Base-by-base conservation (phyloP, 2,329 filamentous ascomycete genomes). In the Eutypella sp. region DNA sequence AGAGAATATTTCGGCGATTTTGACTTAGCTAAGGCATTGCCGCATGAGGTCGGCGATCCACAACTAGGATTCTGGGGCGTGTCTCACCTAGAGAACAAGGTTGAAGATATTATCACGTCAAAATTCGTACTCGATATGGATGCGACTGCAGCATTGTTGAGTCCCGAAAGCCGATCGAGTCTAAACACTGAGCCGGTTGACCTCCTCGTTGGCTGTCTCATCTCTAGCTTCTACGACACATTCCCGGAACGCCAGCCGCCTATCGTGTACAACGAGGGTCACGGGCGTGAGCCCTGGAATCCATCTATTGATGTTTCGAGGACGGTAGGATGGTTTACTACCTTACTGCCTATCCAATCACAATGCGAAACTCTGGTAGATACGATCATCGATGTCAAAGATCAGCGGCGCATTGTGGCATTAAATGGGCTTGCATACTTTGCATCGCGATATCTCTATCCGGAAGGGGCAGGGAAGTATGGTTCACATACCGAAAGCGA, bases 311-410 rank as follows among this genome's bases (percentile, higher is more conserved):
- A 73, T 41, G 50, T 67, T 1, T 67, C 69, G 0, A 49, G 58
- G 1, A 72, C 68, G 0, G 65, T 74, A 0, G 72, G 71, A 4
- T 74, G 71, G 71, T 74, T 74, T 45, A 73, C 71, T 1, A 68
- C 68, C 0, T 57, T 73, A 11, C 62, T 56, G 15, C 70, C 71
- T 0, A 34, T 70, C 7, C 52, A 56, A 33, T 33, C 31, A n/a
- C 31, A 33, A 33, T 33, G 31, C 16, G 31, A 33, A 5, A 33
- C 7, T 9, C 15, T 33, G 3, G 16, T 33, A 33, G 31, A 33
- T 16, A 33, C 31, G 31, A 33, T 33, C 16, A 16, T 33, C 5
- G 31, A 33, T 9, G 31, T 33, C 10, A 33, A 33, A 33, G 31
- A 33, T 9, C 15, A 13, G 15, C 15, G 31, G 16, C 31, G 31